A percentile compares a stretch with the other conserved stretches of the same genome.
Conservation (phyloP, 345 rosid genomes). For the Ailanthus altissimus region DNA sequence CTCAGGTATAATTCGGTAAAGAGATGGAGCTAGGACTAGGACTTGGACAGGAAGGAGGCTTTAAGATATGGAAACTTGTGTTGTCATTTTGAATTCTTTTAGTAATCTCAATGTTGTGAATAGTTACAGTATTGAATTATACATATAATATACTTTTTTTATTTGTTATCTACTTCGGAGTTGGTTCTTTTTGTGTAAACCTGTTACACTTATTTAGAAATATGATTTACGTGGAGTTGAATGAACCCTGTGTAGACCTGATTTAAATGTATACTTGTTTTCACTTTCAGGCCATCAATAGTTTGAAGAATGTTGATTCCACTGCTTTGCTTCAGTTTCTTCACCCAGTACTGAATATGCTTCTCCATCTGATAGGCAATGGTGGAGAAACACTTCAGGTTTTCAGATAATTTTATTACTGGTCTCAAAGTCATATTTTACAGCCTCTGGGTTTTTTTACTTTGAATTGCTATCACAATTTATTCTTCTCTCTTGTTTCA, state of each 20-base stretch:
- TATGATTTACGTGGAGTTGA: not conserved
- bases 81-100: not conserved
- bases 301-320: conserved; percentile 97
- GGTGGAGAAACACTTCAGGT: conserved; percentile 99
- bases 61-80: not conserved
- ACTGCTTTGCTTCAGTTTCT: conserved; percentile 98
- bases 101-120: conserved; percentile 8
- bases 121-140: conserved; percentile 5
- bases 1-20: not conserved
- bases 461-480: conserved; percentile 28
- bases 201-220: not conserved
- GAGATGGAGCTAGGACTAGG: not conserved
- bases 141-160: not conserved
- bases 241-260: not conserved
- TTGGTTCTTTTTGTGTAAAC: conserved; percentile 1
- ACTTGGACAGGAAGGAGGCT: not conserved
- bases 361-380: conserved; percentile 96
- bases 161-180: conserved; percentile 4
- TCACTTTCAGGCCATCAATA: conserved; percentile 82
- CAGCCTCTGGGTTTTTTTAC: conserved; percentile 13
- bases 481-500: conserved; percentile 39
- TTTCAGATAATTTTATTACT: conserved; percentile 22
- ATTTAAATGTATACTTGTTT: conserved; percentile 13
- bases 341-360: conserved; percentile 94
- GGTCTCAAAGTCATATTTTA: not conserved